Conservation (phyloP, 2,329 filamentous ascomycete genomes). For the Ophiostoma tasmaniense region DNA sequence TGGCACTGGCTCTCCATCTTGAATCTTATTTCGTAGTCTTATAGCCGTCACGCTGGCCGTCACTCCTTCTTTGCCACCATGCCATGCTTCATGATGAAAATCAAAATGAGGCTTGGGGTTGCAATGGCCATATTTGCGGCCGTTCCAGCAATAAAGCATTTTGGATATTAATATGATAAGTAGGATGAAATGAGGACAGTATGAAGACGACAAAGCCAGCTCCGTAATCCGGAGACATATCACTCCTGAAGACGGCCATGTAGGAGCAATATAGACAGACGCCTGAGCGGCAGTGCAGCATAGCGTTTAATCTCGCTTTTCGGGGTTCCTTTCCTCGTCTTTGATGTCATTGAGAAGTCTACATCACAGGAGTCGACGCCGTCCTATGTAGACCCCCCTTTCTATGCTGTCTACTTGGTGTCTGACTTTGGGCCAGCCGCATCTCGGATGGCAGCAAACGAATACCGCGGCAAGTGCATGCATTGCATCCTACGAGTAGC, state of each 20-base stretch:
- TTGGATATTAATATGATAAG: background rate
- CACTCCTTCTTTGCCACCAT: background rate
- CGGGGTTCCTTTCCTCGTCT: background rate
- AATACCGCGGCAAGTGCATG: background rate
- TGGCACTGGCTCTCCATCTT: background rate
- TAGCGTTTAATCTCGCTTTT: background rate
- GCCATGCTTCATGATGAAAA: background rate
- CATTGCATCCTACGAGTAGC: background rate
- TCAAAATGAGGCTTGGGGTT: background rate
- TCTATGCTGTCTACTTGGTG: background rate
- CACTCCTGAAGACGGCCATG: background rate
- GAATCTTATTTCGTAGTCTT: background rate
- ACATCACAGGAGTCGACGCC: background rate
- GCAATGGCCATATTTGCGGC: background rate
- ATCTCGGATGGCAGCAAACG: background rate
- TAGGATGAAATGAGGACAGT: background rate
- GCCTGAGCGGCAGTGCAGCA: background rate
- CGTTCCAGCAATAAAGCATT: background rate
- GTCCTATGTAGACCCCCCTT: background rate
- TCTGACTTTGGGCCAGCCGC: background rate
- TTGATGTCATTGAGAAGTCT: background rate
- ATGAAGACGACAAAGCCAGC: background rate
- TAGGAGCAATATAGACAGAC: background rate
- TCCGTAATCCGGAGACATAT: background rate
- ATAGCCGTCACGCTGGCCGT: background rate